These are phyloP conservation scores for Emericellopsis terricola DNA, from an alignment of 495 filamentous ascomycete species.

Conservation along the genomic window DNA sequence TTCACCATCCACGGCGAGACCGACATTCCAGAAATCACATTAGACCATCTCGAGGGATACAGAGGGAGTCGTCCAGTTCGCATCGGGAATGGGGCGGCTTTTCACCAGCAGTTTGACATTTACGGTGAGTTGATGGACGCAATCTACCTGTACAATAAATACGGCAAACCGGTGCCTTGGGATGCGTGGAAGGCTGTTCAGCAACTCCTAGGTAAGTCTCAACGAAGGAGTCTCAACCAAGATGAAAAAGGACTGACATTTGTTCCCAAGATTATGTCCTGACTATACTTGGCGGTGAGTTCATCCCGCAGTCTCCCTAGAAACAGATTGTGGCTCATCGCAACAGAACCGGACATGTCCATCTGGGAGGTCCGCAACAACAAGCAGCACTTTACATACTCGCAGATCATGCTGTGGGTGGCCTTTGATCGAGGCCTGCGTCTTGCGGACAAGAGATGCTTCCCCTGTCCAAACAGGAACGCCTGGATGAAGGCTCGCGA, in stretches of 20 bases:
- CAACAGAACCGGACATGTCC: slow-evolving; percentile 46
- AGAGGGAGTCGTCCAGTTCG: slow-evolving; percentile 47
- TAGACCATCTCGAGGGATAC: slow-evolving; percentile 51
- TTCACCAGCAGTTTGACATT: slow-evolving; percentile 57
- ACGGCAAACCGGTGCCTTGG: slow-evolving; percentile 55
- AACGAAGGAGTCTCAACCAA: neutral
- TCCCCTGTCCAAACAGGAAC: slow-evolving; percentile 47
- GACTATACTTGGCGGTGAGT: slow-evolving; percentile 27
- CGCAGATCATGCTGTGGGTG: slow-evolving; percentile 62
- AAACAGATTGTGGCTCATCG: too few species aligned
- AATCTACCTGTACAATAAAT: slow-evolving; percentile 64
- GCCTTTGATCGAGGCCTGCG: slow-evolving; percentile 54
- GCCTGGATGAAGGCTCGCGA: slow-evolving; percentile 45
- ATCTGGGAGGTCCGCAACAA: slow-evolving; percentile 63
- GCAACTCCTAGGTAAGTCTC: slow-evolving; percentile 29
- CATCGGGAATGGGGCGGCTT: slow-evolving; percentile 59
- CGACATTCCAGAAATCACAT: slow-evolving; percentile 48
- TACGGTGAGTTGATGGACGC: slow-evolving; percentile 61
- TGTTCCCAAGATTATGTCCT: slow-evolving; percentile 27
- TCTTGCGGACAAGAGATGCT: slow-evolving; percentile 46
- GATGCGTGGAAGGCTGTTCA: slow-evolving; percentile 48
- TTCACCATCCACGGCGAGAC: slow-evolving; percentile 56
- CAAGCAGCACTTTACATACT: slow-evolving; percentile 57
- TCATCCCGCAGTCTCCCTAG: too few species aligned
- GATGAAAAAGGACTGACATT: neutral